Evolutionary conservation across 176 grass and related monocot species (phyloP).

Genomic region (Musa acuminata): DNA sequence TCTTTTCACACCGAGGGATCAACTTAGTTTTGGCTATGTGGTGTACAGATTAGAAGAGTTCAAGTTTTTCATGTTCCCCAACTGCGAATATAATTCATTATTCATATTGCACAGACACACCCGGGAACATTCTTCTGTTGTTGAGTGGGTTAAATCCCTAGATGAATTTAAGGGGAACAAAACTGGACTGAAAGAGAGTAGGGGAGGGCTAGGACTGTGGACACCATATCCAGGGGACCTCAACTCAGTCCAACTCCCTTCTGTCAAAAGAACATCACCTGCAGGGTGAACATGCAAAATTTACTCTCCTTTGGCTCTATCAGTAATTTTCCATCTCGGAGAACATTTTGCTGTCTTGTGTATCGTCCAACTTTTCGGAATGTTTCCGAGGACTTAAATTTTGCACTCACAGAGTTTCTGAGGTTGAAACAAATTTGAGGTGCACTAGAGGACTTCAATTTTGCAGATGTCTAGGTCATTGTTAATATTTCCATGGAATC

Average conservation of each 20-base stretch:
- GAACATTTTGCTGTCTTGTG: not conserved
- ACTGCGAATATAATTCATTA: constrained; percentile 95
- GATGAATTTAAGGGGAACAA: constrained; percentile 62
- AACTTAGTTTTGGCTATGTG: constrained; percentile 95
- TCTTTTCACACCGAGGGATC: constrained; percentile 86
- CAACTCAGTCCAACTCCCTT: constrained; percentile 45
- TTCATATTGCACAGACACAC: constrained; percentile 86
- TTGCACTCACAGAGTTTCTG: too few relatives aligned
- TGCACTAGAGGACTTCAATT: too few relatives aligned
- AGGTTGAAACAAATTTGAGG: too few relatives aligned
- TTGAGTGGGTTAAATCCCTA: constrained; percentile 87
- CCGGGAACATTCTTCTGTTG: constrained; percentile 78
- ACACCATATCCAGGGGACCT: constrained; percentile 57
- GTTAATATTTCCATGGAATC: too few relatives aligned
- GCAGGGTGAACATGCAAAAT: constrained; percentile 39
- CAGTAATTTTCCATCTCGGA: not conserved
- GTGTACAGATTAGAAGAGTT: constrained; percentile 44
- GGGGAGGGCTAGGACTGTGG: constrained; percentile 83
- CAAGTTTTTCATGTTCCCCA: constrained; percentile 94
- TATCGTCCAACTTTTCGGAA: not conserved
- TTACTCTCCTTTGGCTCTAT: not conserved
- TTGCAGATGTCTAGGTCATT: too few relatives aligned
- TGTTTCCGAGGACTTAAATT: too few relatives aligned
- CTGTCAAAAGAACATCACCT: constrained; percentile 55
- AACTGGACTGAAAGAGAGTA: constrained; percentile 63